These are phyloP conservation scores for Ramaria rubella DNA, from an alignment of 768 basidiomycete species.

Conservation along the genomic window DNA sequence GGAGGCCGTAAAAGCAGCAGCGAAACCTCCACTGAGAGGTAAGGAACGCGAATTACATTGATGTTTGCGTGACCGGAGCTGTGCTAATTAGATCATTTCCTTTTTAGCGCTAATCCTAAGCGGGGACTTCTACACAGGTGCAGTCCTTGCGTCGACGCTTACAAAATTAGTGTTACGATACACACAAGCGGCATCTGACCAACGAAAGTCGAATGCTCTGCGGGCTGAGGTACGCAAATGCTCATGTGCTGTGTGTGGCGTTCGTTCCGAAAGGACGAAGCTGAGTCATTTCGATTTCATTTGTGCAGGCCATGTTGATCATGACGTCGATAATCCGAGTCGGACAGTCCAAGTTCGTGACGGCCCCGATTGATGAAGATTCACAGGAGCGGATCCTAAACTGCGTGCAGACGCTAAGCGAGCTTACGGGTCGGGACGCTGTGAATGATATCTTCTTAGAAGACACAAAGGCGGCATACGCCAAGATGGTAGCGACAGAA, in stretches of 20 bases:
- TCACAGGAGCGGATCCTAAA: conserved; percentile 93
- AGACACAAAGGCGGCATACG: conserved; percentile 87
- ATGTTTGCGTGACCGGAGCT: conserved; percentile 1
- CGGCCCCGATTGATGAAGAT: conserved; percentile 96
- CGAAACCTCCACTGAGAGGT: conserved; percentile 88
- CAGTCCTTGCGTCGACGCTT: conserved; percentile 82
- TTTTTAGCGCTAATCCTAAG: conserved; percentile 72
- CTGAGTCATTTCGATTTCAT: background rate
- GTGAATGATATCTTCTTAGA: conserved; percentile 70
- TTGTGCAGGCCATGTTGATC: conserved; percentile 80
- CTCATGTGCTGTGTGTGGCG: background rate
- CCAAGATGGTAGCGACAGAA: conserved; percentile 92
- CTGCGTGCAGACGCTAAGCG: conserved; percentile 90
- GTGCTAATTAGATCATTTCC: background rate
- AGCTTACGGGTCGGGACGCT: conserved; percentile 50
- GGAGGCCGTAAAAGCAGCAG: conserved; percentile 78
- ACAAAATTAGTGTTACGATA: conserved; percentile 87
- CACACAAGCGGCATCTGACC: conserved; percentile 43
- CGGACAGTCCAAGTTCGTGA: conserved; percentile 92
- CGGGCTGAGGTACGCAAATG: conserved; percentile 67
- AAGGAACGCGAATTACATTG: conserved; percentile 18
- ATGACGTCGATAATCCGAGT: conserved; percentile 97
- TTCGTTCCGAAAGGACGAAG: too few relatives aligned
- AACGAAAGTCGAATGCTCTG: conserved; percentile 58
- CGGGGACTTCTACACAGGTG: conserved; percentile 95